phyloP scores from a whole-genome alignment of 768 basidiomycete species.

The Paxillus rubicundulus region DNA sequence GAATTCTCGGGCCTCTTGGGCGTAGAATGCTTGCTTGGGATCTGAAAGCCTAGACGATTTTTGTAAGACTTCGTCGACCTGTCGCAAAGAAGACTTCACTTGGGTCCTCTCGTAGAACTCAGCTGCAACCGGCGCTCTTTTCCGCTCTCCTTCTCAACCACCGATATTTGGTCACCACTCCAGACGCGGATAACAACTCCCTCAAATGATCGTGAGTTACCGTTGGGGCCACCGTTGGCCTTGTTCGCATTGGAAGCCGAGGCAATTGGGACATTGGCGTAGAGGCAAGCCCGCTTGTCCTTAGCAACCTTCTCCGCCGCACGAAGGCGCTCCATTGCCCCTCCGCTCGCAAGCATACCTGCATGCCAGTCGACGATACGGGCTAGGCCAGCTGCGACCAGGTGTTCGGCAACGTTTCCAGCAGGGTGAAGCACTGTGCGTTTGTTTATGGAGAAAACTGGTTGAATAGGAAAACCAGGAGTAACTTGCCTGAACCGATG shows the following conservation, averaged over 20 bases:
- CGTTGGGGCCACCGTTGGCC: conserved; percentile 45
- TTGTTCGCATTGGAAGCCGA: conserved; percentile 40
- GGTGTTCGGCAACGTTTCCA: conserved; percentile 90
- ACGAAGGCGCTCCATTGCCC: conserved; percentile 86
- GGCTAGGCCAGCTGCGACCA: conserved; percentile 82
- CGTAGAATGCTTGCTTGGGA: conserved; percentile 81
- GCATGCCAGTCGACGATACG: conserved; percentile 98
- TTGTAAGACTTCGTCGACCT: conserved; percentile 2
- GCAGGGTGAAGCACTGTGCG: conserved; percentile 78
- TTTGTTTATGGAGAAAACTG: neutral
- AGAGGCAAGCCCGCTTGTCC: conserved; percentile 68
- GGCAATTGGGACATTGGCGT: conserved; percentile 50
- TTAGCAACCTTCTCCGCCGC: conserved; percentile 80
- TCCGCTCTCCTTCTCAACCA: conserved; percentile 65
- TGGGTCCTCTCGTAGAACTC: conserved; percentile 84
- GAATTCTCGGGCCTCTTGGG: conserved; percentile 91
- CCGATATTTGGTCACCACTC: conserved; percentile 89
- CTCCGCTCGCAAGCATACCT: conserved; percentile 81
- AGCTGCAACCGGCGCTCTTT: conserved; percentile 85
- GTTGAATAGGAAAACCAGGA: neutral
- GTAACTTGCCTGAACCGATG: conserved; percentile 72
- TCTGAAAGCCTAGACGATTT: conserved; percentile 63
- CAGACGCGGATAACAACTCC: conserved; percentile 83
- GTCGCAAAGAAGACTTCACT: conserved; percentile 43
- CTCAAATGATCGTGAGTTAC: conserved; percentile 60